phyloP scores from a whole-genome alignment of 1,284 basidiomycete genomes.

The Hemileia vastatrix region DNA sequence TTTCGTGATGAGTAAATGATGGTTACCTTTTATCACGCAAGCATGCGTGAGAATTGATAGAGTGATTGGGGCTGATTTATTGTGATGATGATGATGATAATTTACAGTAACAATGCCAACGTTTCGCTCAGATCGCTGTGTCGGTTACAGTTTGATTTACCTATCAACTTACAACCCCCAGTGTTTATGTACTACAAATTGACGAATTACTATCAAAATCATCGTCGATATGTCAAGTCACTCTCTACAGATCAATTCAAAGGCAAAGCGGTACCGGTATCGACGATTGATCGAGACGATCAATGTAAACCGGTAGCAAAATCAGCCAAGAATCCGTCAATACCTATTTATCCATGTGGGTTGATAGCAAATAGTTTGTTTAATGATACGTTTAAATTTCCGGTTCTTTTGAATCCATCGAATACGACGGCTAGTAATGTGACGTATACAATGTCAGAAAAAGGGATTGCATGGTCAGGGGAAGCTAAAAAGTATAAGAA shows the following conservation, averaged over 20 bases:
- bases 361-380: slow-evolving; percentile 97
- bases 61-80: no score
- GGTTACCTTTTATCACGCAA: neutral
- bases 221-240: slow-evolving; percentile 93
- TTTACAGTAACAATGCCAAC: slow-evolving; percentile 3
- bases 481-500: slow-evolving; percentile 74
- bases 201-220: slow-evolving; percentile 75
- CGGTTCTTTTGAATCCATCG: slow-evolving; percentile 54
- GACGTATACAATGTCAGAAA: slow-evolving; percentile 64
- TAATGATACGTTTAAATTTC: slow-evolving; percentile 78
- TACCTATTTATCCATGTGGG: slow-evolving; percentile 83
- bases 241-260: slow-evolving; percentile 73
- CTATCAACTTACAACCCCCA: slow-evolving; percentile 61
- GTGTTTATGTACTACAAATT: slow-evolving; percentile 90
- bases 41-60: neutral
- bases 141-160: slow-evolving; percentile 68
- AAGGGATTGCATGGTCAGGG: slow-evolving; percentile 85
- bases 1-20: slow-evolving; percentile 24
- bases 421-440: slow-evolving; percentile 40
- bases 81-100: neutral
- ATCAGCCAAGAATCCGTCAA: slow-evolving; percentile 46
- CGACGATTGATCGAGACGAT: slow-evolving; percentile 54
- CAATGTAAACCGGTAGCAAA: slow-evolving; percentile 81
- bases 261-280: slow-evolving; percentile 56
- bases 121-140: slow-evolving; percentile 50